Base-by-base conservation (phyloP, 2,329 filamentous ascomycete species). In the Neophaeococcomyces mojaviensis region DNA sequence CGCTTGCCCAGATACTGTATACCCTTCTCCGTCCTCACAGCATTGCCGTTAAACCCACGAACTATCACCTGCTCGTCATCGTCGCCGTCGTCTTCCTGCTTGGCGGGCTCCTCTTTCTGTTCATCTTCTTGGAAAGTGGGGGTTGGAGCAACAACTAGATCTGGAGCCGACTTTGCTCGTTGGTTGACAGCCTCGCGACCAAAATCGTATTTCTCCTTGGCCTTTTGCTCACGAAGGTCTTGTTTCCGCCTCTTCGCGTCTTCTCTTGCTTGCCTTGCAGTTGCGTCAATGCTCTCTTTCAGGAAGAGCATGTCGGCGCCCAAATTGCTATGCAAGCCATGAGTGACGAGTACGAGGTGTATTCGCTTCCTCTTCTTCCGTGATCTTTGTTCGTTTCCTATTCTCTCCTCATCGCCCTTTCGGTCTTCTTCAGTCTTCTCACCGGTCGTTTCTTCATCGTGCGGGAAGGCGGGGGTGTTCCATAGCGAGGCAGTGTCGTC, bases 1-100 rank as follows among this genome's bases (percentile, higher is more conserved):
- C 92, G 79, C 64, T 97, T 97, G 16, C 92, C 92, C 4, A 98
- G 77, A 64, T 95, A 98, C 64, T 97, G 95, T 59, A 98, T 97
- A 13, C 92, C 92, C 53, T 84, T 82, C 67, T 98, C 92, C 2
- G 92, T 98, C 47, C 85, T 83, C 31, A 78, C 74, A 24, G 71
- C 64, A 51, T 81, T 82, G 53, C 72, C 69, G 56, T 75, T 75
- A 8, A 73, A 69, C 2, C 73, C 68, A 16, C 81, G 67, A 28
- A 82, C 71, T 50, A 79, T 68, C 8, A 81, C 61, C 36, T 66
- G 58, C 40, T 76, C 70, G 41, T 72, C 67, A 3, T 68, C 59
- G 50, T 76, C 68, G 48, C 68, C 64, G 28, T 87, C 88, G 6
- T 92, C 86, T 31, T 89, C 82, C 22, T 87, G 82, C 9, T 86